Evolutionary conservation across 2,329 filamentous ascomycete genomes (phyloP), one percentile per base, ranked within the genome.

Genomic region (Orbilia brochopaga): DNA sequence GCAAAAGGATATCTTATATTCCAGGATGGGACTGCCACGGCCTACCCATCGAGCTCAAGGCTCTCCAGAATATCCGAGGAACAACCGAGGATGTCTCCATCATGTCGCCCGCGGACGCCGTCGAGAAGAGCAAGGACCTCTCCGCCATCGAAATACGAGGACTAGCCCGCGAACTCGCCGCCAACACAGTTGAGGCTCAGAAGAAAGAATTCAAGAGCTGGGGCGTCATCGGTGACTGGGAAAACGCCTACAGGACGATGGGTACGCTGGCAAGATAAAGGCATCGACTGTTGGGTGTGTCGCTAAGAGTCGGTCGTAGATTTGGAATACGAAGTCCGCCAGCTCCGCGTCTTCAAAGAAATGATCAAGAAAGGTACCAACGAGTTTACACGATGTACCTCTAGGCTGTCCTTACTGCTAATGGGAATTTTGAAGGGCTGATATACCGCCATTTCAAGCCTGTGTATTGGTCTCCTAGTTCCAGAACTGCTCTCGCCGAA

Each of bases 11-110:
- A 35, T 83, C 87, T 42, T 99, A 95, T 78, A 83, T 92, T 15
- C 94, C 94, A 1, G 93, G 94, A 51, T 99, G 94, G 94, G 95
- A 99, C 79, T 99, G 94, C 75, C 94, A 99, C 82, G 94, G 94
- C 0, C 84, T 99, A 54, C 94, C 94, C 0, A 99, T 99, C 78
- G 94, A 99, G 83, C 85, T 97, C 76, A 99, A 97, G 81, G 94
- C 92, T 23, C 84, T 99, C 15, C 89, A 90, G 76, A 80, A 81
- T 75, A 78, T 80, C 75, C 79, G 79, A 64, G 77, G 50, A 52
- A 53, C 27, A 72, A 75, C 46, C 54, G 75, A 69, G 65, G 32
- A 48, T 40, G 37, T 52, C 21, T 57, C 58, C 48, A 19, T 53
- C 11, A 62, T 66, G 54, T 63, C 69, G 17, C 62, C 66, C 4